Percentiles rank a stretch among this genome's conserved stretches.
Evolutionary conservation across 2,329 filamentous ascomycete species (phyloP).

Genomic region (Knoxdaviesia proteae): DNA sequence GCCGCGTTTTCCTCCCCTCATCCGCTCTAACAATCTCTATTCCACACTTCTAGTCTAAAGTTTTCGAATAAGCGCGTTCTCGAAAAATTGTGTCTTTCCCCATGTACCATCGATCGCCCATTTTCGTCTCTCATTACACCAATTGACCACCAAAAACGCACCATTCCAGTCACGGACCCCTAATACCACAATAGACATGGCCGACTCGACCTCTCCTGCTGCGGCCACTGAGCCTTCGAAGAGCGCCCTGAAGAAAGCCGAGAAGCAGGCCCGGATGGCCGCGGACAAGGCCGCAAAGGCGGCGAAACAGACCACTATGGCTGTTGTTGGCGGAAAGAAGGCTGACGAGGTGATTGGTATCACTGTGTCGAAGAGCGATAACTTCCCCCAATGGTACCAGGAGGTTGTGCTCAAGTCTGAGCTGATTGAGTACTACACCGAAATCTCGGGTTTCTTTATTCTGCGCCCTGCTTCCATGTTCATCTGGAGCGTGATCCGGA

Average conservation of each 20-base stretch:
- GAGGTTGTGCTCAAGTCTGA: constrained; percentile 93
- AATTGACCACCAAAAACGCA: neutral
- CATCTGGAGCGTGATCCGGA: constrained; percentile 44
- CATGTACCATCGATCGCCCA: too few species aligned
- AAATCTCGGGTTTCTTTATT: constrained; percentile 95
- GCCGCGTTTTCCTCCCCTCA: too few species aligned
- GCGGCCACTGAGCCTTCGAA: constrained; percentile 24
- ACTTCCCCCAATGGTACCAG: constrained; percentile 92
- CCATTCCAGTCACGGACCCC: neutral
- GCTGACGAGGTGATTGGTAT: constrained; percentile 63
- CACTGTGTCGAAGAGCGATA: constrained; percentile 62
- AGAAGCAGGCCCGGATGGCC: constrained; percentile 40
- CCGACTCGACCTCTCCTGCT: constrained; percentile 6
- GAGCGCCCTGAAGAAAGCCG: constrained; percentile 44
- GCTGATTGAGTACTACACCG: constrained; percentile 87
- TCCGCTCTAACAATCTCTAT: too few species aligned
- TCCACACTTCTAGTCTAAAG: too few species aligned
- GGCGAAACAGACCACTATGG: constrained; percentile 30
- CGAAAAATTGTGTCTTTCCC: too few species aligned
- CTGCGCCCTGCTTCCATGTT: constrained; percentile 52
- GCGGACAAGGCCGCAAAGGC: constrained; percentile 42
- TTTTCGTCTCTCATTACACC: too few species aligned
- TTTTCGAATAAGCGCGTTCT: too few species aligned
- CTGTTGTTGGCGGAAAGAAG: constrained; percentile 38
- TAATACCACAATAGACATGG: constrained; percentile 5